Evolutionary conservation across 2,329 filamentous ascomycete genomes (phyloP).

Genomic region (Diplodia intermedia): DNA sequence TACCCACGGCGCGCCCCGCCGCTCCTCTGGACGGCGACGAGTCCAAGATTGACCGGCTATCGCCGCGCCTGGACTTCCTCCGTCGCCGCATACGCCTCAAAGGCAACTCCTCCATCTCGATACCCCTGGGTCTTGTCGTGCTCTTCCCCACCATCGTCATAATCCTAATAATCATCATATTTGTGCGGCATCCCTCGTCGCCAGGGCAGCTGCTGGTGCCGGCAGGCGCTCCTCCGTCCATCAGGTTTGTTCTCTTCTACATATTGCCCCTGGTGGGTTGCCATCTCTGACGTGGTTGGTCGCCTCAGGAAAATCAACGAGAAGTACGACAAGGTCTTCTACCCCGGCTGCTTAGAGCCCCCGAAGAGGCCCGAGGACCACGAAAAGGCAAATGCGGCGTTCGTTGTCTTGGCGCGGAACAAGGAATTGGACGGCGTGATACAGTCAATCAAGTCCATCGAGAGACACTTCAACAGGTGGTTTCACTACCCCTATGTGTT

Average conservation of each 20-base stretch:
- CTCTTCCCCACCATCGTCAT: slow-evolving; percentile 92
- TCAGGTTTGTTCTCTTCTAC: slow-evolving; percentile 68
- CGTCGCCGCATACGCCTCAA: slow-evolving; percentile 83
- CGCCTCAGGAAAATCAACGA: slow-evolving; percentile 86
- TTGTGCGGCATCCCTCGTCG: slow-evolving; percentile 85
- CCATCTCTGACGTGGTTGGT: neutral
- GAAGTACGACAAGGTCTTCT: slow-evolving; percentile 95
- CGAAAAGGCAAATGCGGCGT: slow-evolving; percentile 89
- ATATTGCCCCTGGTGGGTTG: neutral
- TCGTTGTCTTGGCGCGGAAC: slow-evolving; percentile 93
- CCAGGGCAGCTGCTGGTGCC: slow-evolving; percentile 85
- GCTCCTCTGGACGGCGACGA: slow-evolving; percentile 54
- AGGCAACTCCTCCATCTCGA: slow-evolving; percentile 89
- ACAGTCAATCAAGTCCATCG: slow-evolving; percentile 96
- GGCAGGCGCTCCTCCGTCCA: slow-evolving; percentile 83
- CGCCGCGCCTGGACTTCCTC: slow-evolving; percentile 76
- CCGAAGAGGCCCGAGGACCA: slow-evolving; percentile 76
- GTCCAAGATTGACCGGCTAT: slow-evolving; percentile 51
- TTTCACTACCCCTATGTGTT: slow-evolving; percentile 99
- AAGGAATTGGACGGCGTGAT: slow-evolving; percentile 96
- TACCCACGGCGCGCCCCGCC: slow-evolving; percentile 52
- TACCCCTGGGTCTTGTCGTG: slow-evolving; percentile 90
- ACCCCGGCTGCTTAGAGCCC: slow-evolving; percentile 85
- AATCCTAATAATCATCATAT: slow-evolving; percentile 86
- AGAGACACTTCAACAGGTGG: slow-evolving; percentile 98